Conservation (phyloP, 192 early-diverging fungal species). For the Backusella macrospora region DNA sequence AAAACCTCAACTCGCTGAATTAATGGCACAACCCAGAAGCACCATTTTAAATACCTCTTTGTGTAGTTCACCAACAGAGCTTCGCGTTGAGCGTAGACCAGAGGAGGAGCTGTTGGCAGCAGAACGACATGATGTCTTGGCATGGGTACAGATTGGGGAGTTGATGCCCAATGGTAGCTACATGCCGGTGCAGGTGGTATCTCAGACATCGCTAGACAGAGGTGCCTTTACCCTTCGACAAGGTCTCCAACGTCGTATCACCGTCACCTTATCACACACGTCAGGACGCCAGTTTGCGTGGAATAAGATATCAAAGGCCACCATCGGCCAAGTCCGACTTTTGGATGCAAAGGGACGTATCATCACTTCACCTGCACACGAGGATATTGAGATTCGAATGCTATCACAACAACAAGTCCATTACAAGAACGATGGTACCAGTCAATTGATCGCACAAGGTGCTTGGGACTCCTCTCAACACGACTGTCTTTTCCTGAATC, state of each 20-base stretch:
- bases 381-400: slow-evolving; percentile 53
- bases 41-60: slow-evolving; percentile 28
- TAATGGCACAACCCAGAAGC: slow-evolving; percentile 31
- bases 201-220: slow-evolving; percentile 43
- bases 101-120: slow-evolving; percentile 63
- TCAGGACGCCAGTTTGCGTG: slow-evolving; percentile 68
- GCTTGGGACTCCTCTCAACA: slow-evolving; percentile 82
- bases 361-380: slow-evolving; percentile 49
- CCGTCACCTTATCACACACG: slow-evolving; percentile 65
- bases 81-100: slow-evolving; percentile 15
- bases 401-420: slow-evolving; percentile 50
- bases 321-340: slow-evolving; percentile 50
- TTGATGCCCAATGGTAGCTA: slow-evolving; percentile 65
- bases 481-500: slow-evolving; percentile 65
- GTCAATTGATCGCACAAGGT: slow-evolving; percentile 55
- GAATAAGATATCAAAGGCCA: slow-evolving; percentile 44
- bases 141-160: slow-evolving; percentile 70
- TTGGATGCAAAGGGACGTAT: slow-evolving; percentile 64
- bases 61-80: slow-evolving; percentile 24
- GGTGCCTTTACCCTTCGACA: slow-evolving; percentile 70
- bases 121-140: slow-evolving; percentile 67
- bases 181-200: slow-evolving; percentile 56
- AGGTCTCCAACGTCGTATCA: slow-evolving; percentile 73
- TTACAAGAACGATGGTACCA: slow-evolving; percentile 63
- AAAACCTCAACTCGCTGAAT: slow-evolving; percentile 37